A percentile compares a stretch with the other conserved stretches of the same genome.
phyloP scores from a whole-genome alignment of 768 basidiomycete genomes.

The Leucocoprinus sp. region DNA sequence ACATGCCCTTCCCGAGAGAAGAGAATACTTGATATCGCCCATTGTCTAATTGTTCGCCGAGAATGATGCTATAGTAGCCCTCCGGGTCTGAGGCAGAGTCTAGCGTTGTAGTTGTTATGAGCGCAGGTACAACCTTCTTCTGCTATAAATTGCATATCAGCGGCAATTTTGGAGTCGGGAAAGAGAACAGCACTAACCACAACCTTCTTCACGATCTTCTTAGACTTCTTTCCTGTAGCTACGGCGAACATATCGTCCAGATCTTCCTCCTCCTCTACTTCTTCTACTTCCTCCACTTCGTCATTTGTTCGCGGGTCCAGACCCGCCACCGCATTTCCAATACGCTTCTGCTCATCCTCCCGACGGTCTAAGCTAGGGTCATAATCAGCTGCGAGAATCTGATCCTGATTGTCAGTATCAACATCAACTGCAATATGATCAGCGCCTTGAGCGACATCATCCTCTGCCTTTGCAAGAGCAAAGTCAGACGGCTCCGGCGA shows the following conservation, averaged over 20 bases:
- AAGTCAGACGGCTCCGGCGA: constrained; percentile 55
- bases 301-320: constrained; percentile 27
- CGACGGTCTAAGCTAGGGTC: constrained; percentile 70
- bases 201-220: constrained; percentile 43
- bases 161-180: neutral
- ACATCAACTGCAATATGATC: constrained; percentile 27
- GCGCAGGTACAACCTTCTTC: constrained; percentile 51
- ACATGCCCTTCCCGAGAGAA: constrained; percentile 98
- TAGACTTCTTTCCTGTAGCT: constrained; percentile 41
- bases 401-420: constrained; percentile 43
- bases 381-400: constrained; percentile 90
- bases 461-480: constrained; percentile 58
- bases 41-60: constrained; percentile 89
- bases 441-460: constrained; percentile 40
- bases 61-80: constrained; percentile 90
- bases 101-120: constrained; percentile 61
- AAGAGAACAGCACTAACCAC: constrained; percentile 29
- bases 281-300: constrained; percentile 45
- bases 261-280: constrained; percentile 72
- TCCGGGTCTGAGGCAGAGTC: constrained; percentile 92
- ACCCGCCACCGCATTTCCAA: constrained; percentile 10
- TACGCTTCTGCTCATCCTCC: constrained; percentile 71
- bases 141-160: neutral
- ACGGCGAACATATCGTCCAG: constrained; percentile 96
- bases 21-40: constrained; percentile 94